Conservation (phyloP, 129 eudicot genomes). For the Sambucus nigra region DNA sequence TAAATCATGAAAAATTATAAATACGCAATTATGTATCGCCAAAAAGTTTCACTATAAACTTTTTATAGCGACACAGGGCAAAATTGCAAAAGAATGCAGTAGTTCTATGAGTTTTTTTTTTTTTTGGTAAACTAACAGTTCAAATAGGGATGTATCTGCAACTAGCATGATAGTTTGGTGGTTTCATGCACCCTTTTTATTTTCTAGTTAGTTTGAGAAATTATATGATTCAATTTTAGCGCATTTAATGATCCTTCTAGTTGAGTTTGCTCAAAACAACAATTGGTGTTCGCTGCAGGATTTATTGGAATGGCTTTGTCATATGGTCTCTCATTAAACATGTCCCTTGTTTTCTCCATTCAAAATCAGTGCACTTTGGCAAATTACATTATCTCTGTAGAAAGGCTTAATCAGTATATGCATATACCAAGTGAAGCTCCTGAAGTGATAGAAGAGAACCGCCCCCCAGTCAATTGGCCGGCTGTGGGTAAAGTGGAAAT, state of each 20-base stretch:
- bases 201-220: background rate
- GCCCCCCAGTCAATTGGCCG: conserved; percentile 81
- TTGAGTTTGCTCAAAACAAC: conserved; percentile 2
- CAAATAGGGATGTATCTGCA: too few relatives aligned
- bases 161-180: too few relatives aligned
- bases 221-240: too few relatives aligned
- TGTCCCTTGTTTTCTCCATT: conserved; percentile 62
- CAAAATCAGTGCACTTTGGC: conserved; percentile 80
- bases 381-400: conserved; percentile 81
- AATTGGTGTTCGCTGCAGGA: conserved; percentile 36
- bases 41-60: too few relatives aligned
- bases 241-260: background rate
- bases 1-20: too few relatives aligned
- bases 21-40: too few relatives aligned
- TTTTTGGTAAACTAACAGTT: too few relatives aligned
- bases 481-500: conserved; percentile 61
- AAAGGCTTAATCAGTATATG: conserved; percentile 91
- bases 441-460: conserved; percentile 49
- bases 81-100: too few relatives aligned
- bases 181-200: background rate
- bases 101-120: too few relatives aligned
- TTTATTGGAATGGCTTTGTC: conserved; percentile 93
- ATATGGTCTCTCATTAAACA: conserved; percentile 74
- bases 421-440: conserved; percentile 93
- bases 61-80: too few relatives aligned